Evolutionary conservation across 2,329 filamentous ascomycete species (phyloP), one percentile per base, ranked within the genome.

Genomic region (Macroventuria anomochaeta): DNA sequence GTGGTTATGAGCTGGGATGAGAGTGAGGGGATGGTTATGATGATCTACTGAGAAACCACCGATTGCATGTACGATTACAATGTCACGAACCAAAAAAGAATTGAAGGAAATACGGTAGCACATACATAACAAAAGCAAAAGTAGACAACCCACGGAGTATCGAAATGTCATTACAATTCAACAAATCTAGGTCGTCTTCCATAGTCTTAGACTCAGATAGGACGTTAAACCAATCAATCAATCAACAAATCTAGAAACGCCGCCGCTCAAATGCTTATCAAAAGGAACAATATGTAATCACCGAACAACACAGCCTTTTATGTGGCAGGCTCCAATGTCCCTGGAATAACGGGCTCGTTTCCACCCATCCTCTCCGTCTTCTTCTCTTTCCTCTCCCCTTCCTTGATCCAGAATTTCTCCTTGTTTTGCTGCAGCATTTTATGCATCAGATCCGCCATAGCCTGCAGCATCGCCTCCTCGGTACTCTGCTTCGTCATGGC

Each of bases 401-500:
- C 61, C 18, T 49, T 40, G 7, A 58, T 25, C 39, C 50, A 53
- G 26, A 59, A 63, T 8, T 15, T 51, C 5, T 58, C 41, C 8
- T 39, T 50, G 8, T 58, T 46, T 12, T 36, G 26, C 23, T 58
- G 42, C 32, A 61, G 29, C 46, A 56, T 52, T 39, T 57, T 57
- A 10, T 54, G 49, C 44, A 42, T 17, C 10, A 60, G 10, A 38
- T 60, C 58, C 11, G 55, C 42, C 23, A 60, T 40, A 13, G 40
- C 34, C 44, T 63, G 61, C 47, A 58, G 36, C 53, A 62, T 59
- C 5, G 54, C 61, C 5, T 52, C 40, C 53, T 63, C 58, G 1
- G 50, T 57, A 29, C 57, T 62, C 33, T 44, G 41, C 48, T 62
- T 60, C n/a, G 59, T 63, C 34, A 46, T 53, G 2, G 23, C 34